Base-by-base conservation (phyloP, 2,329 filamentous ascomycete species). In the Fusarium sp. region DNA sequence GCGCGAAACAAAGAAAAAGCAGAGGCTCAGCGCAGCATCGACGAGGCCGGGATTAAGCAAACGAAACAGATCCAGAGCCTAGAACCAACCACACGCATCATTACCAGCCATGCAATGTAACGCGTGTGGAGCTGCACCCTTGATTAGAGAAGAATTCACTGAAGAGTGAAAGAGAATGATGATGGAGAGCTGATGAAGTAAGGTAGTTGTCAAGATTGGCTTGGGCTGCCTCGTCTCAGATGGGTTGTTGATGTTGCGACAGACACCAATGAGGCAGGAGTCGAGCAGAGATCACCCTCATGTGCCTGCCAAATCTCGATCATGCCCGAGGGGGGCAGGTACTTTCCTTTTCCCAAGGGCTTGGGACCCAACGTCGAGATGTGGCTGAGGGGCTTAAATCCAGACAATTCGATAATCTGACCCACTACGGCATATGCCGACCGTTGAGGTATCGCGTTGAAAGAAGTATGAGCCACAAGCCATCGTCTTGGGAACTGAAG, bases 221-320 rank as follows among this genome's bases (percentile, higher is more conserved):
- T 44, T 43, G 24, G 19, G 24, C 58, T 58, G 28, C 22, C 38
- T 40, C 7, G 32, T 25, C 38, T 13, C 12, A 22, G 28, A 32
- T 42, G 26, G 36, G 31, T 25, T 38, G 26, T 22, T 13, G 22
- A 40, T 41, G 54, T 45, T 38, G 19, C 28, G 28, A 34, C 29
- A 43, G 39, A 12, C 12, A 36, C 15, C 34, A 15, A 36, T 40
- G 40, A 29, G 43, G 31, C 26, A 41, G 25, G 34, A 47, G 22
- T n/a, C 24, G n/a, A 25, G 12, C 28, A 28, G 32, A 36, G 12
- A 34, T 22, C 25, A 39, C 39, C 35, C 39, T 58, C 53, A 54
- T 54, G 48, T 55, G 49, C 55, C 61, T 52, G 58, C 26, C 26
- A 46, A 65, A 65, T 65, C 62, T 65, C 62, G 62, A 65, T 66